These are phyloP conservation scores for Chaetomium sp. DNA, from an alignment of 2,329 filamentous ascomycete genomes.

Conservation along the genomic window DNA sequence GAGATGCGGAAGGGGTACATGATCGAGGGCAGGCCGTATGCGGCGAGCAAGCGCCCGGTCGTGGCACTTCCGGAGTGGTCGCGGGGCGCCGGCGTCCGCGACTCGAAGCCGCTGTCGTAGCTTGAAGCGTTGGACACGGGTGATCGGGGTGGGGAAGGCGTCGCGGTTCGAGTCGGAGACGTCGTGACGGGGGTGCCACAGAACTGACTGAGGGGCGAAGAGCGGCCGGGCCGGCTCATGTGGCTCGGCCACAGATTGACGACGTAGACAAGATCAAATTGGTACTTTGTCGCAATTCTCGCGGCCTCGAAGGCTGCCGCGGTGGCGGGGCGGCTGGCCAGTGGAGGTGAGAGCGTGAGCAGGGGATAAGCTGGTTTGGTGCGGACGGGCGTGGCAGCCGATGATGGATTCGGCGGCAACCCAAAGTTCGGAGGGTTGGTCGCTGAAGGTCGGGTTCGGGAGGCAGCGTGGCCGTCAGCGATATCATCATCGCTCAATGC, in stretches of 20 bases:
- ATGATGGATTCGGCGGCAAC: slow-evolving; percentile 28
- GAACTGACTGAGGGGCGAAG: slow-evolving; percentile 28
- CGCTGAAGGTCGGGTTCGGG: slow-evolving; percentile 21
- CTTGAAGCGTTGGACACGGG: slow-evolving; percentile 19
- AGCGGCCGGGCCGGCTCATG: slow-evolving; percentile 30
- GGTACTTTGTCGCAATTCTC: slow-evolving; percentile 57
- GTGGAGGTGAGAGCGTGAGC: slow-evolving; percentile 50
- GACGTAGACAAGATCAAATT: slow-evolving; percentile 61
- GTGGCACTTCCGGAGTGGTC: slow-evolving; percentile 36
- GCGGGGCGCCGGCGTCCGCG: slow-evolving; percentile 7
- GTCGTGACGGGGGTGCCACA: slow-evolving; percentile 24
- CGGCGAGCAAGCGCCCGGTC: slow-evolving; percentile 56
- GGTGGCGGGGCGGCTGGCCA: slow-evolving; percentile 47
- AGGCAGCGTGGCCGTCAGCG: slow-evolving; percentile 45
- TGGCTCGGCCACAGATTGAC: slow-evolving; percentile 58
- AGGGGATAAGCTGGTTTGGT: slow-evolving; percentile 36
- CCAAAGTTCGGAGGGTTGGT: slow-evolving; percentile 26
- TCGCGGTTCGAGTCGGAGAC: slow-evolving; percentile 6
- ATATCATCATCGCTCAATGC: slow-evolving; percentile 60
- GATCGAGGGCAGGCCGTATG: slow-evolving; percentile 55
- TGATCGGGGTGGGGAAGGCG: slow-evolving; percentile 25
- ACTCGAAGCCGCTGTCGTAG: slow-evolving; percentile 26
- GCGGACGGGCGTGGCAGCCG: slow-evolving; percentile 8
- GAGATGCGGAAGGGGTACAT: slow-evolving; percentile 56
- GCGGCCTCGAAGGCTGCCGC: slow-evolving; percentile 58